A percentile compares a stretch with the other conserved stretches of the same genome.
These are phyloP conservation scores for Gaultheria prostrata DNA, from an alignment of 148 eudicot species.

Conservation along the genomic window DNA sequence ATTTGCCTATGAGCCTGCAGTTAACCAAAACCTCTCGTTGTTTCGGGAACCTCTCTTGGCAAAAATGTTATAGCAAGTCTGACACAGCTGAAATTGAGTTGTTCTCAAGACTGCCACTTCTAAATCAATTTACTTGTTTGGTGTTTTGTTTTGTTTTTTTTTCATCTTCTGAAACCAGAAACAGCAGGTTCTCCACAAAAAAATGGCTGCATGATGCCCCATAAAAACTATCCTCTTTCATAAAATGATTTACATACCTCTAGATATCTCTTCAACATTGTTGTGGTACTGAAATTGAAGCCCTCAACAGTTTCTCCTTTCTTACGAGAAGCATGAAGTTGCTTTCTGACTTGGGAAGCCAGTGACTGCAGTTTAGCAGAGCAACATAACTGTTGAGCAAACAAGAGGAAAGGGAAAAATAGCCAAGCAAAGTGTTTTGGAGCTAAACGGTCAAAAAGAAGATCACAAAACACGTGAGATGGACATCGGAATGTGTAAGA, in stretches of 20 bases:
- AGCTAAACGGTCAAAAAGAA: slow-evolving; percentile 5
- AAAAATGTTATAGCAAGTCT: neutral
- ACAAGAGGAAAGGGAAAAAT: neutral
- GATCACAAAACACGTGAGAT: neutral
- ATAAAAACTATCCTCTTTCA: neutral
- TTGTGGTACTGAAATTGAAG: slow-evolving; percentile 85
- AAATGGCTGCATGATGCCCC: neutral
- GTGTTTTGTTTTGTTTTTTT: neutral
- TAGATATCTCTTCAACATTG: slow-evolving; percentile 59
- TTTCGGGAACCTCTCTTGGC: neutral
- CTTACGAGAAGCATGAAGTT: slow-evolving; percentile 83
- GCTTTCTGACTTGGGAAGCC: slow-evolving; percentile 93
- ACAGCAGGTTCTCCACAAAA: neutral
- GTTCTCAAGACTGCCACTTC: neutral
- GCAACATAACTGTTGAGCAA: neutral
- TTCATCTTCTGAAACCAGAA: neutral
- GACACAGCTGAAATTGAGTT: neutral
- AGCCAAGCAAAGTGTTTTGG: neutral
- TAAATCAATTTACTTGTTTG: neutral
- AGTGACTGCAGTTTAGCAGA: slow-evolving; percentile 57
- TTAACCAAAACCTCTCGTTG: neutral
- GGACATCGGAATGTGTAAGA: neutral
- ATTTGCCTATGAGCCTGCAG: neutral
- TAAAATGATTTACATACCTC: slow-evolving; percentile 42
- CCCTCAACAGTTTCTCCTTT: slow-evolving; percentile 68